Evolutionary conservation across 1,284 basidiomycete species (phyloP), one percentile per base, ranked within the genome.

Genomic region (Ceratobasidium sp.): DNA sequence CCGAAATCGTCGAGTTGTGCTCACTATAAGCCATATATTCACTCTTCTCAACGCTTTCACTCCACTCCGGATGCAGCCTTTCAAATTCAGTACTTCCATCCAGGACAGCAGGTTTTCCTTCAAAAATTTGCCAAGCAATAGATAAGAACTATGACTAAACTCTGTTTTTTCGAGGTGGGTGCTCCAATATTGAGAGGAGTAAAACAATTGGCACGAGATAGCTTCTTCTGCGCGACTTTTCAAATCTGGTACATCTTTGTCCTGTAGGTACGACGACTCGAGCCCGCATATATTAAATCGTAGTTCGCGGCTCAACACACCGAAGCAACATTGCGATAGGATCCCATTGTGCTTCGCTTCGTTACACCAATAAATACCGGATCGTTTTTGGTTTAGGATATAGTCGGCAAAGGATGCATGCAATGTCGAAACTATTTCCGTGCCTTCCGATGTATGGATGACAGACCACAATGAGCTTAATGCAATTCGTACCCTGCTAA

Each of bases 331-430:
- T 23, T 48, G 6, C n/a, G n/a, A n/a, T n/a, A n/a, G n/a, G n/a
- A n/a, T n/a, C n/a, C n/a, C n/a, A n/a, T 48, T n/a, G 6, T 48
- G 46, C 46, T 48, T n/a, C 6, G 46, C 9, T n/a, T 48, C 9
- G 46, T 48, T 23, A 18, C 46, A 48, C 46, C 46, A 9, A n/a
- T 48, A 48, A 9, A 5, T 16, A 8, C 46, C 46, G n/a, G 18
- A 48, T 8, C 6, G 46, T 18, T n/a, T 18, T 23, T n/a, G 18
- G 6, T 23, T n/a, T 18, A 48, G n/a, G 18, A 9, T n/a, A 9
- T 48, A 48, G 4, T 61, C 41, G 5, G 59, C 14, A 26, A 61
- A 45, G 21, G 59, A 61, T 46, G 59, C 41, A 28, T 61, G 59
- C 10, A 61, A 23, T 10, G 59, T 46, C 16, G 59, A 45, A n/a